These are phyloP conservation scores for Aspergillaceae sp. DNA, from an alignment of 2,329 filamentous ascomycete species.

Conservation along the genomic window DNA sequence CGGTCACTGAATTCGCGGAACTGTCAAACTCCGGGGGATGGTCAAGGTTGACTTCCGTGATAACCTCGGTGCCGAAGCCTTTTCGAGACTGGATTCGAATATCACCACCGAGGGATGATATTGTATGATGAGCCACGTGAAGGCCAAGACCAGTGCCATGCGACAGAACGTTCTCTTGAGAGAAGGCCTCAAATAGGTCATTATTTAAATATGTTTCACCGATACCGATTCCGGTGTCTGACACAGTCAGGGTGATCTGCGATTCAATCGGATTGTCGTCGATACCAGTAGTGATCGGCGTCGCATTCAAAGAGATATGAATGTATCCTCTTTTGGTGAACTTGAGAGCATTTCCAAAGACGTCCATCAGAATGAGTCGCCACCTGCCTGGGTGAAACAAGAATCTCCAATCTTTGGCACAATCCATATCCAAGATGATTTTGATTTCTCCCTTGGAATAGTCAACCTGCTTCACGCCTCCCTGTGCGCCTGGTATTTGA, in stretches of 20 bases:
- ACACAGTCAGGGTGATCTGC: conserved; percentile 14
- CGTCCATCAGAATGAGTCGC: conserved; percentile 9
- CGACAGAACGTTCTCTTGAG: conserved; percentile 49
- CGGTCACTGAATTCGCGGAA: neutral
- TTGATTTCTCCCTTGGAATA: conserved; percentile 1
- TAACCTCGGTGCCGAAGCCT: conserved; percentile 17
- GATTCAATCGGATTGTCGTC: conserved; percentile 1
- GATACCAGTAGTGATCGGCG: neutral
- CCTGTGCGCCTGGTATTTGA: neutral
- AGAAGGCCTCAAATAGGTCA: conserved; percentile 47
- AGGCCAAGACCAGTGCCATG: conserved; percentile 54
- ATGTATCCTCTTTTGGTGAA: conserved; percentile 7
- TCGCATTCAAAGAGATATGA: conserved; percentile 5
- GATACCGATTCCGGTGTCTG: conserved; percentile 26
- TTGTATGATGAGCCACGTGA: conserved; percentile 44
- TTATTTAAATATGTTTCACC: conserved; percentile 14
- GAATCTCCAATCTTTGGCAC: conserved; percentile 5
- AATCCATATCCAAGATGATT: conserved; percentile 9
- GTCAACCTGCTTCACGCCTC: neutral
- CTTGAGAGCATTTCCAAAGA: conserved; percentile 12
- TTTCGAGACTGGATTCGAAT: conserved; percentile 20
- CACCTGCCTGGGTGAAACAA: conserved; percentile 6
- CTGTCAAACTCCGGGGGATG: neutral
- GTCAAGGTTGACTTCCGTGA: conserved; percentile 4
- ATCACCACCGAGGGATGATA: conserved; percentile 17